These are phyloP conservation scores for Penicillium taxi DNA, from an alignment of 495 filamentous ascomycete genomes.

Conservation along the genomic window DNA sequence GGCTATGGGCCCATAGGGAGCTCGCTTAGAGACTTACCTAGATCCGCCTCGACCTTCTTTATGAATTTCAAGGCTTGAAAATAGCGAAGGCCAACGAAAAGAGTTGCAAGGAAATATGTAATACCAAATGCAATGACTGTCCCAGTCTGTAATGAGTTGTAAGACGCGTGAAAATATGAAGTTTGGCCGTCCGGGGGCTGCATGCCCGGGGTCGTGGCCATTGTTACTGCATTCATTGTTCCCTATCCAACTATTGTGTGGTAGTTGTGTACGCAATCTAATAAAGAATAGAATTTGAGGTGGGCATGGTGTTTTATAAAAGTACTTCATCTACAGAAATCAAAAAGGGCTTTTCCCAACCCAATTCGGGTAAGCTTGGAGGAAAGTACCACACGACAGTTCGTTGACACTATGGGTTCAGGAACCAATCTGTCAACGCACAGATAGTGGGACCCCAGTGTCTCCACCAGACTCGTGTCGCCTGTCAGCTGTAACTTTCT, in stretches of 20 bases:
- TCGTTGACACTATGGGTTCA: neutral
- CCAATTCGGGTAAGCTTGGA: no score
- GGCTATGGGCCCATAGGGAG: no score
- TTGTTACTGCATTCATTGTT: constrained; percentile 2
- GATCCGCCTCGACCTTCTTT: constrained; percentile 14
- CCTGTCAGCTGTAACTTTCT: neutral
- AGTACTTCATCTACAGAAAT: no score
- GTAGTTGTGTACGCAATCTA: no score
- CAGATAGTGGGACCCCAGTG: constrained; percentile 1
- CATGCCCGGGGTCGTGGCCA: constrained; percentile 14
- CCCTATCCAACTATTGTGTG: neutral
- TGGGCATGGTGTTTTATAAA: no score
- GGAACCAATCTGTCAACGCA: no score
- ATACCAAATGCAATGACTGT: constrained; percentile 12
- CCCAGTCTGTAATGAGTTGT: constrained; percentile 15
- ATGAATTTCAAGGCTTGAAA: constrained; percentile 19
- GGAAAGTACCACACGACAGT: no score
- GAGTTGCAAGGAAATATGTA: constrained; percentile 10
- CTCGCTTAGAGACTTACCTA: constrained; percentile 1
- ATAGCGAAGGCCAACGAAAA: constrained; percentile 10
- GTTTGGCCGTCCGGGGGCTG: constrained; percentile 12
- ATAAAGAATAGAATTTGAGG: no score
- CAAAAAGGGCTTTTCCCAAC: no score
- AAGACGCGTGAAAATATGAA: constrained; percentile 11
- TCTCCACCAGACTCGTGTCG: neutral